phyloP scores from a whole-genome alignment of 202 grass and related monocot species.

The Eragrostis tef region DNA sequence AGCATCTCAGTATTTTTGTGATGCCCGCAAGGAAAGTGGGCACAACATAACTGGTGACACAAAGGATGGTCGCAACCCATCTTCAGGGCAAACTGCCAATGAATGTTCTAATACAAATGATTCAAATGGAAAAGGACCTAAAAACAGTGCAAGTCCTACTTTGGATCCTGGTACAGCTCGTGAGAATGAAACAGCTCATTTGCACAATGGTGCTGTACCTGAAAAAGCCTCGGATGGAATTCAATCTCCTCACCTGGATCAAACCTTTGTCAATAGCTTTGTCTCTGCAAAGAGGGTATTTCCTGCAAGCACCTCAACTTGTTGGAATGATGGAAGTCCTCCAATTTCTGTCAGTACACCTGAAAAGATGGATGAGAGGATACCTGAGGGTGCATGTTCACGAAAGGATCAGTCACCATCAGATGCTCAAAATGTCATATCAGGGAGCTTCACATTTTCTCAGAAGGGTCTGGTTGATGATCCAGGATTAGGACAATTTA shows the following conservation, averaged over 20 bases:
- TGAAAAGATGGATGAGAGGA: conserved; percentile 50
- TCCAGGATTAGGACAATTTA: conserved; percentile 9
- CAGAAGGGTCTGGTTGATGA: conserved; percentile 32
- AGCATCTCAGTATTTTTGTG: neutral
- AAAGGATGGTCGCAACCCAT: conserved; percentile 21
- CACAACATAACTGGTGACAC: conserved; percentile 17
- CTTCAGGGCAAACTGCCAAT: conserved; percentile 4
- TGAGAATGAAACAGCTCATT: neutral
- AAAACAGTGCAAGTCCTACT: neutral
- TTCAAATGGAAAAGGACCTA: neutral
- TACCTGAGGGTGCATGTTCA: conserved; percentile 29
- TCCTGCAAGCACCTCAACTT: conserved; percentile 35
- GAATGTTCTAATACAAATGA: neutral
- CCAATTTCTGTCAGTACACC: conserved; percentile 49
- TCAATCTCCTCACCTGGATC: conserved; percentile 23
- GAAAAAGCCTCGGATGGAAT: conserved; percentile 32
- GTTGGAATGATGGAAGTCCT: conserved; percentile 39
- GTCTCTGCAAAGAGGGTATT: conserved; percentile 39
- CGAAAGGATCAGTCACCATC: conserved; percentile 9
- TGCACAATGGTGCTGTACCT: neutral
- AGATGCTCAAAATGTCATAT: neutral
- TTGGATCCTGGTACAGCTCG: neutral
- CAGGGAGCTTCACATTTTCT: neutral
- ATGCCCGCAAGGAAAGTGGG: neutral
- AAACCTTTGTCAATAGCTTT: conserved; percentile 17